Percentiles rank a stretch among this genome's conserved stretches.
Evolutionary conservation across 78 protist genomes (phyloP).

Genomic region (Speleostelium caveatum): DNA sequence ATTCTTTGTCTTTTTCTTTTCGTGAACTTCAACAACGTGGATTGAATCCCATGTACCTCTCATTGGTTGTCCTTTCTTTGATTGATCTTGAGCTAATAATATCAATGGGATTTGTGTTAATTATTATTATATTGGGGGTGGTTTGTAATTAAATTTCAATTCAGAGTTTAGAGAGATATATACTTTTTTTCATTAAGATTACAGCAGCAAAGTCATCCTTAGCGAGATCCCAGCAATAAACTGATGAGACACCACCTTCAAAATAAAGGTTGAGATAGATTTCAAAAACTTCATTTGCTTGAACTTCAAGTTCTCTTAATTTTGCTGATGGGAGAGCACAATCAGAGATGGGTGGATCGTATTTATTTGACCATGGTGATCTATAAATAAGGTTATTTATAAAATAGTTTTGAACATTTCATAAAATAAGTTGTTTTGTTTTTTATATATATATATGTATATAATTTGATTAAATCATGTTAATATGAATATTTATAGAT

Average conservation of each 20-base stretch:
- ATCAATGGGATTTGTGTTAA: no score
- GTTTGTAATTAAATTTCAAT: background rate
- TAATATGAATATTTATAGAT: no score
- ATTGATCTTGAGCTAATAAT: slow-evolving; percentile 83
- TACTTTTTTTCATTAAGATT: slow-evolving; percentile 92
- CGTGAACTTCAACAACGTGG: slow-evolving; percentile 94
- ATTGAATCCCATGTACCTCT: slow-evolving; percentile 97
- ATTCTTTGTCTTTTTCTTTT: slow-evolving; percentile 39
- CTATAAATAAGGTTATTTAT: slow-evolving; percentile 80
- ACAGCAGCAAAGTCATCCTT: slow-evolving; percentile 94
- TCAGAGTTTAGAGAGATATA: background rate
- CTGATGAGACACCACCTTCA: slow-evolving; percentile 95
- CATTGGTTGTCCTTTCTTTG: slow-evolving; percentile 84
- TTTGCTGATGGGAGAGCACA: slow-evolving; percentile 91
- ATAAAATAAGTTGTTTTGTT: no score
- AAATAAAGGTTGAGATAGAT: slow-evolving; percentile 93
- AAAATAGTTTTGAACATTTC: no score
- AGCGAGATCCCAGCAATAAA: slow-evolving; percentile 94
- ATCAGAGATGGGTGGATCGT: slow-evolving; percentile 93
- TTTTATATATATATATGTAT: no score
- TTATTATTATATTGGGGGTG: background rate
- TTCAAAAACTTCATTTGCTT: slow-evolving; percentile 94
- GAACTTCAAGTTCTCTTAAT: slow-evolving; percentile 92
- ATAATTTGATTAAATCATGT: no score
- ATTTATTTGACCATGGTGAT: slow-evolving; percentile 98